Evolutionary conservation across 1,139 yeast genomes (phyloP).

Genomic region (Suhomyces anneliseae): DNA sequence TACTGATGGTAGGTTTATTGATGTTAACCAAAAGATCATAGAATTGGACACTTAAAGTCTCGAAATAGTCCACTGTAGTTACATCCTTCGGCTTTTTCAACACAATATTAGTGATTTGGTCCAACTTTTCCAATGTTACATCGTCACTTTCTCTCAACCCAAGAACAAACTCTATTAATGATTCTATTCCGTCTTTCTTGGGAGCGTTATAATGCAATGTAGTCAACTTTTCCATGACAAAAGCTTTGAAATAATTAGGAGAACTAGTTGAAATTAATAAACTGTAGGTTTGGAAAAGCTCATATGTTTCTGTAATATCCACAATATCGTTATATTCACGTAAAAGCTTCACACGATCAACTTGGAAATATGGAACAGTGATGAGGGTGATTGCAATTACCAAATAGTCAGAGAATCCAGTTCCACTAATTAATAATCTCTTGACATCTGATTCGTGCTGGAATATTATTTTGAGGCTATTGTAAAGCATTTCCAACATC

Average conservation of each 20-base stretch:
- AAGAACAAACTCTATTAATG: conserved; percentile 72
- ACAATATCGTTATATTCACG: conserved; percentile 13
- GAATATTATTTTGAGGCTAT: conserved; percentile 35
- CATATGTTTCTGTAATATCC: conserved; percentile 56
- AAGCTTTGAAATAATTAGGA: conserved; percentile 40
- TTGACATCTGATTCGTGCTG: conserved; percentile 49
- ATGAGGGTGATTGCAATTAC: conserved; percentile 55
- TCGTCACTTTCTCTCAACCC: conserved; percentile 77
- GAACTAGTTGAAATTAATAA: conserved; percentile 41
- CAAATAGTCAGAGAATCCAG: conserved; percentile 71
- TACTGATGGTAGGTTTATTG: conserved; percentile 60
- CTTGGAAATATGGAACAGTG: conserved; percentile 35
- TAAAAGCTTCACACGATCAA: not conserved
- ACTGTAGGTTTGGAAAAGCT: conserved; percentile 56
- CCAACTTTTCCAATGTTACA: conserved; percentile 61
- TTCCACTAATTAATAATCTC: conserved; percentile 60
- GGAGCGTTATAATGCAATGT: conserved; percentile 55
- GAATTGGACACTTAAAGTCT: conserved; percentile 57
- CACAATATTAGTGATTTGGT: conserved; percentile 62
- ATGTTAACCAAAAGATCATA: conserved; percentile 57
- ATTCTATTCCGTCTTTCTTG: conserved; percentile 60
- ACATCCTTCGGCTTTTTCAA: conserved; percentile 59
- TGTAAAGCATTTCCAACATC: conserved; percentile 38
- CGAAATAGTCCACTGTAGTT: conserved; percentile 50
- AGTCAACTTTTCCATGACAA: conserved; percentile 49